Evolutionary conservation across 495 filamentous ascomycete species (phyloP), one percentile per base, ranked within the genome.

Genomic region (Aspergillus olivimuriae): DNA sequence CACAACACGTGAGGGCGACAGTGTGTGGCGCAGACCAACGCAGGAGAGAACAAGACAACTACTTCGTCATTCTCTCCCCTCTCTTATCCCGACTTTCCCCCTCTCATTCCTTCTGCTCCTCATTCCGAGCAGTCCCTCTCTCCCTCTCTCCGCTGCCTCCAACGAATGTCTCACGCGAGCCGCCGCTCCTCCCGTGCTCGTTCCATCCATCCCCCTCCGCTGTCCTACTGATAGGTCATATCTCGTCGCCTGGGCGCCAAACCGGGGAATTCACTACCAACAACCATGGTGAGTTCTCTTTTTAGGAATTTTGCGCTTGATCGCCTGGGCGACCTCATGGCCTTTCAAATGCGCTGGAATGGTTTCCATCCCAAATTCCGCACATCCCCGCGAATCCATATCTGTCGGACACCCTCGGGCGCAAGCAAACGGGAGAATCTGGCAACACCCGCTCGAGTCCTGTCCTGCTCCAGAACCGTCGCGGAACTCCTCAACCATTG

Each of bases 191-290:
- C 31, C 41, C 44, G 41, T 28, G 45, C 43, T 45, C 50, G 47
- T 53, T 47, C 35, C 24, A 21, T 44, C 23, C 39, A 19, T 18
- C 33, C 31, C 39, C 17, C 39, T 34, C 46, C 50, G 33, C 36
- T 28, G 37, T 38, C 18, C 46, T 34, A 45, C 55, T 61, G 55
- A 60, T 58, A 58, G 50, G 44, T 44, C 52, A 60, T 53, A 56
- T 61, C 52, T 47, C 61, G 56, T 53, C 53, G 52, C 56, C 54
- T 56, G 50, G 53, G 56, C 62, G 57, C 58, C 55, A 36, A 51
- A 50, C 52, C 48, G 48, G 54, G 56, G 53, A 52, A 45, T 43
- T 62, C 54, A 52, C 53, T 51, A 61, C 35, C 34, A 46, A 49
- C 46, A 56, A 62, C 43, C 42, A 64, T 66, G 63, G 63, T 67